Base-by-base conservation (phyloP, 2,329 filamentous ascomycete genomes). In the Colletotrichum karsti region DNA sequence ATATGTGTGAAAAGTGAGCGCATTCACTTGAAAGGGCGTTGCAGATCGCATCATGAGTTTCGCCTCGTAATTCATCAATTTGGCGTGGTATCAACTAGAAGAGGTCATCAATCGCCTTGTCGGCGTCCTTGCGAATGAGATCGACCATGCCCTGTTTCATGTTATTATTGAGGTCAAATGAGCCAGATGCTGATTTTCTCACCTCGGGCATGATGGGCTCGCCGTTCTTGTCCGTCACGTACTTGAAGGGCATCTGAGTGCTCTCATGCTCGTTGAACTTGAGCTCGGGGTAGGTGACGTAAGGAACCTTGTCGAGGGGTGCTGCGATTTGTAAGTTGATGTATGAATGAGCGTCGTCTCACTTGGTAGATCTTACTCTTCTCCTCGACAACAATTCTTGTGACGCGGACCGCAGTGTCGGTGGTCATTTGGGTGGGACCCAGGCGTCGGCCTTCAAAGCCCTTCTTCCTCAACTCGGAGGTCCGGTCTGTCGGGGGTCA, bases 361-460 rank as follows among this genome's bases (percentile, higher is more conserved):
- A 37, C 3, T 28, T 30, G 13, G 35, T 7, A 20, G 26, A 55
- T 77, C 87, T 71, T 80, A 97, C 95, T 88, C 83, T 92, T 92
- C 72, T 95, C 89, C 75, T 97, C 92, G 10, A 95, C 90, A 6
- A 98, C 92, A 73, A 97, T 91, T 72, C 96, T 89, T 33, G 96
- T 98, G 48, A 98, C 95, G 72, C 96, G 88, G 56, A 98, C 96
- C 5, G 96, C 96, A 20, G 96, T 99, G 78, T 99, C 96, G 5
- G 96, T 99, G 3, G 96, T 98, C 95, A 99, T 98, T 81, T 99
- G 96, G 74, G 95, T 91, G 7, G 95, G 93, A 0, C 96, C 96
- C 30, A 99, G 85, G 65, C 96, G 88, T 59, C 96, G 90, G 65
- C 95, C 94, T 65, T 91, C 86, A 74, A 97, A 99, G 3, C 96